phyloP scores from a whole-genome alignment of 495 filamentous ascomycete genomes.

The Lasiosphaeris hirsuta region DNA sequence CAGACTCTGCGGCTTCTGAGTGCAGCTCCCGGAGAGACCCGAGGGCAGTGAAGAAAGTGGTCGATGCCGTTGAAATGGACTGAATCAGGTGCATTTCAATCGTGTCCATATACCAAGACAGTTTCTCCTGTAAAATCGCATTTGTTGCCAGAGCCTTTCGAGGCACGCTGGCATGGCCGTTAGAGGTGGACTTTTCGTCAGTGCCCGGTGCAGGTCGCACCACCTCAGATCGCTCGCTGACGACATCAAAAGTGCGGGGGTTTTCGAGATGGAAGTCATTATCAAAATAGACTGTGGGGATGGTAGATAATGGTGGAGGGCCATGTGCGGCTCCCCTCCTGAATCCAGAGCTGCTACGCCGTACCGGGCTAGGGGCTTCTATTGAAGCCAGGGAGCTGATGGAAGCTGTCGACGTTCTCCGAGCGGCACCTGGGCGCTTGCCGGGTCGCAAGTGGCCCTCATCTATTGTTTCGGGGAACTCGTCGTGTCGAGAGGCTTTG shows the following conservation, averaged over 20 bases:
- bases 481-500: slow-evolving; percentile 44
- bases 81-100: slow-evolving; percentile 96
- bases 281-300: slow-evolving; percentile 91
- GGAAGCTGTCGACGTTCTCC: slow-evolving; percentile 47
- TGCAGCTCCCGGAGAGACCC: slow-evolving; percentile 89
- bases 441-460: slow-evolving; percentile 42
- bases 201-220: slow-evolving; percentile 62
- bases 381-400: slow-evolving; percentile 47
- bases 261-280: slow-evolving; percentile 95
- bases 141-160: slow-evolving; percentile 92
- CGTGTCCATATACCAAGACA: slow-evolving; percentile 99
- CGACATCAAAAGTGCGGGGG: slow-evolving; percentile 91
- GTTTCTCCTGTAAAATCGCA: slow-evolving; percentile 97
- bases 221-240: slow-evolving; percentile 93
- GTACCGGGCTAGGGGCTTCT: slow-evolving; percentile 43
- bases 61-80: slow-evolving; percentile 90
- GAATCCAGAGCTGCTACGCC: slow-evolving; percentile 51
- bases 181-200: slow-evolving; percentile 54
- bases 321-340: slow-evolving; percentile 55
- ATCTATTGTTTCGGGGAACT: slow-evolving; percentile 45
- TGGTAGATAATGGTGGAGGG: slow-evolving; percentile 83
- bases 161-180: slow-evolving; percentile 61
- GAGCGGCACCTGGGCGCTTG: slow-evolving; percentile 37
- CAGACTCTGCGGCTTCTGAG: slow-evolving; percentile 87
- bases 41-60: slow-evolving; percentile 93